A percentile compares a stretch with the other conserved stretches of the same genome.
Conservation (phyloP, 257 asterid species). For the Parsonsia alboflavescens region DNA sequence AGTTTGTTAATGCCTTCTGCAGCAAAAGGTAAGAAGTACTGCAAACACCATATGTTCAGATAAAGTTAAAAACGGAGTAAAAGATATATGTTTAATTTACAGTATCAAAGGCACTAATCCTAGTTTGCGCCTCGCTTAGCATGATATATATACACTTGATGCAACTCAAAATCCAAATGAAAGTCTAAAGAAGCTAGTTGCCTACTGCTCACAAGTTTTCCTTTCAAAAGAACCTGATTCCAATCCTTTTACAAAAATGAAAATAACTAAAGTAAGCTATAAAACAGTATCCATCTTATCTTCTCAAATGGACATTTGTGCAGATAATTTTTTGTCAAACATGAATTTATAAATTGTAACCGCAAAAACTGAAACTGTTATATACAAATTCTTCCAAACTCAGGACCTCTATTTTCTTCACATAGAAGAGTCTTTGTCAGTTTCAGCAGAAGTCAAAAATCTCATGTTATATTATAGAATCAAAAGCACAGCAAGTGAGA, state of each 20-base stretch:
- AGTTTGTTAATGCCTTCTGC: conserved; percentile 76
- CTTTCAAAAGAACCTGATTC: background rate
- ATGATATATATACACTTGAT: background rate
- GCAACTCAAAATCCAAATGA: background rate
- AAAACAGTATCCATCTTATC: background rate
- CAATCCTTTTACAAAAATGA: background rate
- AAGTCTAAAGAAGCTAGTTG: background rate
- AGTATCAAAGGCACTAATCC: background rate
- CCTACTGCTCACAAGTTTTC: background rate
- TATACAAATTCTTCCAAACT: background rate
- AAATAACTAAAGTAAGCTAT: background rate
- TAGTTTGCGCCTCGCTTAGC: background rate
- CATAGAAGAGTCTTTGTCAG: background rate
- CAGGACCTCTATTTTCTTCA: background rate
- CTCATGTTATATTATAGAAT: background rate
- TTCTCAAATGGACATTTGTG: background rate
- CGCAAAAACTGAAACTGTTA: too few species aligned
- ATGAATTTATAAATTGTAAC: background rate
- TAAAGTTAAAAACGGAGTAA: background rate
- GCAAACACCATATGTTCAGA: conserved; percentile 35
- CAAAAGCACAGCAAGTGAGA: background rate
- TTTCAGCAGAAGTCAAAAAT: background rate
- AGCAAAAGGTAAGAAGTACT: conserved; percentile 95
- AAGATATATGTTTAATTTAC: background rate
- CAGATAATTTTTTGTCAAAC: background rate